phyloP scores from a whole-genome alignment of 2,329 filamentous ascomycete genomes.

The Fusarium pilosicola region DNA sequence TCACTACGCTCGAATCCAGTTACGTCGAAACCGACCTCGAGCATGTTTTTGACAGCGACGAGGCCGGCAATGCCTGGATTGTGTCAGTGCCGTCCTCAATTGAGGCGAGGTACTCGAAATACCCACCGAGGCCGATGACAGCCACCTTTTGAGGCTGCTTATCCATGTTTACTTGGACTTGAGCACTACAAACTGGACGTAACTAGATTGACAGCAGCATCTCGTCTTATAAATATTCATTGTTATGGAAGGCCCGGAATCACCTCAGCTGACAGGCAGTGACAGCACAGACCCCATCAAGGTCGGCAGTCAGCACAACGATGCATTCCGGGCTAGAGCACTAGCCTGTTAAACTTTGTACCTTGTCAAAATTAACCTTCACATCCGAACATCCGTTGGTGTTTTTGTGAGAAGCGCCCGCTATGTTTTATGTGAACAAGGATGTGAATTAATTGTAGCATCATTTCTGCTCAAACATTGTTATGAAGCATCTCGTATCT shows the following conservation, averaged over 20 bases:
- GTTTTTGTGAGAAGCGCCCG: not conserved
- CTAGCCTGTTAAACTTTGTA: not conserved
- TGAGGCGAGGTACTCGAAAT: not conserved
- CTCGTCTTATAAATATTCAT: not conserved
- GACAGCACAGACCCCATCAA: constrained; percentile 18
- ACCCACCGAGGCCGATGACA: constrained; percentile 45
- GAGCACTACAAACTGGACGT: accelerated
- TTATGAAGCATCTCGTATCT: too few relatives aligned
- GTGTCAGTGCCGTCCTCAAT: not conserved
- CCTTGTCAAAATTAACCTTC: not conserved
- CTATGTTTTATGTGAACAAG: not conserved
- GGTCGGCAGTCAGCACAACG: constrained; percentile 1
- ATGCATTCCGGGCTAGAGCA: constrained; percentile 1
- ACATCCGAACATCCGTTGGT: not conserved
- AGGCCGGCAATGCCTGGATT: constrained; percentile 49
- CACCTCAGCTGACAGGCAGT: constrained; percentile 12
- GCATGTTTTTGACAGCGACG: constrained; percentile 53
- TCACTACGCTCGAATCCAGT: constrained; percentile 55
- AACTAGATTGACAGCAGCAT: not conserved
- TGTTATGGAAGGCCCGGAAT: not conserved
- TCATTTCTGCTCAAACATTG: too few relatives aligned
- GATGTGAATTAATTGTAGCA: not conserved
- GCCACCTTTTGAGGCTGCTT: constrained; percentile 37
- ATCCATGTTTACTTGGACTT: constrained; percentile 6
- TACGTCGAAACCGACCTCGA: constrained; percentile 56